phyloP scores from a whole-genome alignment of 2,329 filamentous ascomycete genomes.

The Neopestalotiopsis clavispora region DNA sequence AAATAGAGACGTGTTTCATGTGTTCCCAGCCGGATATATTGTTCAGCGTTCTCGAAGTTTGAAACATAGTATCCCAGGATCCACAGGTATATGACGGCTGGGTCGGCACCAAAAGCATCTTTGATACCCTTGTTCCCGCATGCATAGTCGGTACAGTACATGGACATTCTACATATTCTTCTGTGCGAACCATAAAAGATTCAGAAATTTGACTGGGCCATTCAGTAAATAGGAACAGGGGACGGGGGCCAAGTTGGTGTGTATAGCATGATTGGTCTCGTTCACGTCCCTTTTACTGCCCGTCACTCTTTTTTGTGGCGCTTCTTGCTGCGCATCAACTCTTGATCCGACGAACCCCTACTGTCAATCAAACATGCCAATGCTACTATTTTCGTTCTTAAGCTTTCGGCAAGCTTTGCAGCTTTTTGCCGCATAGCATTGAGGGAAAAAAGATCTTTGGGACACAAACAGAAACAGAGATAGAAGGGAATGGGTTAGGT shows the following conservation, averaged over 20 bases:
- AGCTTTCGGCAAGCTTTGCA: conserved; percentile 12
- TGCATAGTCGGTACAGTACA: background rate
- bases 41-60: conserved; percentile 14
- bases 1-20: background rate
- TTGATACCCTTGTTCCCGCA: background rate
- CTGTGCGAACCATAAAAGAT: background rate
- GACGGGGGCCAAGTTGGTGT: background rate
- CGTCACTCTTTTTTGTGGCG: no score
- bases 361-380: conserved; percentile 17
- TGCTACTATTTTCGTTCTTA: conserved; percentile 14
- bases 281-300: conserved; percentile 5
- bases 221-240: background rate
- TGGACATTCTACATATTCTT: background rate
- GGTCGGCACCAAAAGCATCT: conserved; percentile 11
- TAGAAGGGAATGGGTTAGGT: background rate
- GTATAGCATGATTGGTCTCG: background rate
- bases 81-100: conserved; percentile 6
- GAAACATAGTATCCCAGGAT: conserved; percentile 11
- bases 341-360: conserved; percentile 2
- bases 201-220: background rate
- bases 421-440: background rate
- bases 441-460: conserved; percentile 3
- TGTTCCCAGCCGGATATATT: conserved; percentile 8
- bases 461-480: no score
- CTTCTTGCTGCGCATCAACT: no score